Evolutionary conservation across 345 rosid species (phyloP), one percentile per base, ranked within the genome.

Genomic region (Eucalyptus decipiens): DNA sequence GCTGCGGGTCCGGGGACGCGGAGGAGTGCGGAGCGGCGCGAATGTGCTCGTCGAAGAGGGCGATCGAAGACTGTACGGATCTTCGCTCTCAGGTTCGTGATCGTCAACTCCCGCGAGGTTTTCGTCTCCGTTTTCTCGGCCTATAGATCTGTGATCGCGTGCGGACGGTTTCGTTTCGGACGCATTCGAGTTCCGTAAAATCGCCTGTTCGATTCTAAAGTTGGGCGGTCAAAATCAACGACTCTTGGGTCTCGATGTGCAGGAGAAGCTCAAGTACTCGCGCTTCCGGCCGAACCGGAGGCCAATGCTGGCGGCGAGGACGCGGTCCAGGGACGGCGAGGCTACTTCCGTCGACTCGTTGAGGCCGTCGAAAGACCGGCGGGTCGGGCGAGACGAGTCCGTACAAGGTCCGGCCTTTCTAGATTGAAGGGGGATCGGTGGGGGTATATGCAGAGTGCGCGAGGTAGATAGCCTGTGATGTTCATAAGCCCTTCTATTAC

Each of bases 1-100:
- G 48, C 50, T 54, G 49, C 43, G 28, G 89, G 56, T 11, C 37
- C 23, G 85, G 89, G 9, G 86, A 30, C 85, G 86, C 43, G 50
- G 54, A 32, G 67, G 51, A 58, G 58, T 43, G 54, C 19, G 81
- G 67, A 19, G 87, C 58, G 47, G 48, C n/a, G 54, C 45, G 90
- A 86, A 54, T 80, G 42, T 69, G 42, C n/a, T 85, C 51, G 67
- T 49, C 88, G 89, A 93, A 94, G 90, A 89, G 93, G 50, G 62
- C 42, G 87, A 87, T 88, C 8, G 86, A 54, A 50, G 87, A 87
- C 85, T 69, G 86, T 34, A 52, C 92, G 52, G 93, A 92, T 93
- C 92, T 91, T 88, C 87, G 30, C 42, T 56, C 90, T 87, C 91
- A 86, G 92, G 95, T 93, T 49, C 4, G 85, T n/a, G 47, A n/a